These are phyloP conservation scores for Candida qinlingensis DNA, from an alignment of 805 yeast species.

Conservation along the genomic window DNA sequence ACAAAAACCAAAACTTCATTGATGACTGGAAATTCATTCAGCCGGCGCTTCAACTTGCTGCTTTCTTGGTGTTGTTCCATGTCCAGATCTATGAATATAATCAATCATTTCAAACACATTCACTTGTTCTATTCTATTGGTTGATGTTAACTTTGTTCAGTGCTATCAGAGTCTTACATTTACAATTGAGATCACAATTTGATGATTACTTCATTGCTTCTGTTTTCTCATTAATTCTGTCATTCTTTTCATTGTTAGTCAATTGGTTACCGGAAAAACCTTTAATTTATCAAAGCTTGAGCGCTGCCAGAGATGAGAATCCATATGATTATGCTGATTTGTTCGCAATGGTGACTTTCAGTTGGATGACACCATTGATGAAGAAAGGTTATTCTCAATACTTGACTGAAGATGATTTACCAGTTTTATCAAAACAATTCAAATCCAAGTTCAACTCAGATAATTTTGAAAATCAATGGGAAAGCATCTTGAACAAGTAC, in stretches of 20 bases:
- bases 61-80: slow-evolving; percentile 42
- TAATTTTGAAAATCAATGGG: slow-evolving; percentile 58
- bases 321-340: slow-evolving; percentile 49
- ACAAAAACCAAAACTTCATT: slow-evolving; percentile 17
- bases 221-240: slow-evolving; percentile 27
- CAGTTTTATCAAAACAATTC: slow-evolving; percentile 67
- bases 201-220: slow-evolving; percentile 26
- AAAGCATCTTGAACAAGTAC: slow-evolving; percentile 44
- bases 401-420: slow-evolving; percentile 62
- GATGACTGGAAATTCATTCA: slow-evolving; percentile 29
- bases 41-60: slow-evolving; percentile 33
- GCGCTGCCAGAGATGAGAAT: slow-evolving; percentile 17
- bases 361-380: slow-evolving; percentile 92
- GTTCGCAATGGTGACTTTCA: slow-evolving; percentile 72
- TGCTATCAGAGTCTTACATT: slow-evolving; percentile 37
- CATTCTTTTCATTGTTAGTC: slow-evolving; percentile 28
- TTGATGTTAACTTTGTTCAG: slow-evolving; percentile 47
- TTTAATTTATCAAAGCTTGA: slow-evolving; percentile 31
- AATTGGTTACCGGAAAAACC: slow-evolving; percentile 38
- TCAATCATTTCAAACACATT: slow-evolving; percentile 59
- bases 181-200: slow-evolving; percentile 29
- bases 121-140: slow-evolving; percentile 75
- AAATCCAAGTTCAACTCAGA: slow-evolving; percentile 48
- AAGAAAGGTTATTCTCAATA: slow-evolving; percentile 61
- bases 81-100: slow-evolving; percentile 70